Percentiles rank a stretch among this genome's conserved stretches.
Evolutionary conservation across 2,329 filamentous ascomycete species (phyloP).

Genomic region (Diplodia sapinea): DNA sequence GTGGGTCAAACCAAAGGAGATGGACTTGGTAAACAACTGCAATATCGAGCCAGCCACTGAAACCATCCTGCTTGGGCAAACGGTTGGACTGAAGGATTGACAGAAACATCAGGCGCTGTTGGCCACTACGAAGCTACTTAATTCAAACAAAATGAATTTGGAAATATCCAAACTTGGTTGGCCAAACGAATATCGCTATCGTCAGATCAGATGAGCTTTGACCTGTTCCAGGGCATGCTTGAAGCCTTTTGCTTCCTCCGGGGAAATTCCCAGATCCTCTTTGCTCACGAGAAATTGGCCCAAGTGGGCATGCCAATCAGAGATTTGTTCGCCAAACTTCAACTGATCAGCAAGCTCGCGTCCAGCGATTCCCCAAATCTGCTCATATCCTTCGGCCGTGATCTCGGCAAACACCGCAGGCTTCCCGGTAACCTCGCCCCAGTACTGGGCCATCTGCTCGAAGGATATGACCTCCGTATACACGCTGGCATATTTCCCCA

Average conservation of each 20-base stretch:
- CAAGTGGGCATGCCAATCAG: slow-evolving; percentile 38
- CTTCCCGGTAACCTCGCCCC: slow-evolving; percentile 41
- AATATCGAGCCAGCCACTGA: background rate
- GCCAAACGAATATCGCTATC: background rate
- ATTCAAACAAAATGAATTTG: too few species aligned
- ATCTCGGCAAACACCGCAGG: slow-evolving; percentile 38
- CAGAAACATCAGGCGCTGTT: background rate
- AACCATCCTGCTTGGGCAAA: background rate
- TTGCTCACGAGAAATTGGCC: slow-evolving; percentile 35
- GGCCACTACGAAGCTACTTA: too few species aligned
- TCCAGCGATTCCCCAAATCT: slow-evolving; percentile 37
- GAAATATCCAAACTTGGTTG: too few species aligned
- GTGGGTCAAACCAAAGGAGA: slow-evolving; percentile 15
- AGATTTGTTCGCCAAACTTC: slow-evolving; percentile 40
- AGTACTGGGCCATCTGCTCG: slow-evolving; percentile 38
- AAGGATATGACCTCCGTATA: slow-evolving; percentile 40
- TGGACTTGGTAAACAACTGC: slow-evolving; percentile 20
- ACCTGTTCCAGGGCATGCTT: slow-evolving; percentile 35
- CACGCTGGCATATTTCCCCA: slow-evolving; percentile 39
- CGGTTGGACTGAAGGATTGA: background rate
- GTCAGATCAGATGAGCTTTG: slow-evolving; percentile 23
- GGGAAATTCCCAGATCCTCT: slow-evolving; percentile 38
- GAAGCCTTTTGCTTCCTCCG: slow-evolving; percentile 39
- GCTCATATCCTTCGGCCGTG: slow-evolving; percentile 34
- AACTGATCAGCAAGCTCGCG: slow-evolving; percentile 40